Evolutionary conservation across 305 asterid genomes (phyloP).

Genomic region (Fraxinus velutina): DNA sequence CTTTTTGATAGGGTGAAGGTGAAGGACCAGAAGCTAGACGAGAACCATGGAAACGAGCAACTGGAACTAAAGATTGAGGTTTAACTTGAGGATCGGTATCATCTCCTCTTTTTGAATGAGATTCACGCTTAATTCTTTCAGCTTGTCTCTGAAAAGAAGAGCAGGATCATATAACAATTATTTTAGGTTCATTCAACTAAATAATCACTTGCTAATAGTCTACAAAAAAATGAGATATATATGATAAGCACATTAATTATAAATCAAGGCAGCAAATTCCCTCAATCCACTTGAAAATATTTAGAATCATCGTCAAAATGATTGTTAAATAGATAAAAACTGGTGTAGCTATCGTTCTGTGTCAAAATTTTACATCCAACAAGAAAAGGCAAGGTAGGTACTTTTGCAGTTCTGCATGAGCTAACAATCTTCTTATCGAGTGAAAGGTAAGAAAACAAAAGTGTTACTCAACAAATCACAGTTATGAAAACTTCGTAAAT

Average conservation of each 20-base stretch:
- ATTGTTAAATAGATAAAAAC: slow-evolving; percentile 2
- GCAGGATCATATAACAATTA: slow-evolving; percentile 15
- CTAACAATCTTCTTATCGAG: not conserved
- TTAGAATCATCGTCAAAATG: not conserved
- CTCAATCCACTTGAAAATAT: slow-evolving; percentile 11
- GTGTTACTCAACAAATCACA: not conserved
- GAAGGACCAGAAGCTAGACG: slow-evolving; percentile 93
- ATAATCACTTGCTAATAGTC: not conserved
- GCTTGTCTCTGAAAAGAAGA: slow-evolving; percentile 68
- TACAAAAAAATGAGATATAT: not conserved
- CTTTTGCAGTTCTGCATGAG: not conserved
- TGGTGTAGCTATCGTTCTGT: not conserved
- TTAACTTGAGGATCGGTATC: slow-evolving; percentile 66
- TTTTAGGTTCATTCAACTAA: slow-evolving; percentile 3
- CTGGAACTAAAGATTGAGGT: slow-evolving; percentile 80
- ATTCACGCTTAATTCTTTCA: slow-evolving; percentile 82
- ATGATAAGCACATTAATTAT: not conserved
- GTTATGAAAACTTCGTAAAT: not conserved
- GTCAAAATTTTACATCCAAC: slow-evolving; percentile 10
- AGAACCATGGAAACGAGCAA: slow-evolving; percentile 79
- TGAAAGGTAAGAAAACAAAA: not conserved
- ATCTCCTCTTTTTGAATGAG: slow-evolving; percentile 77
- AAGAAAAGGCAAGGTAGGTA: not conserved
- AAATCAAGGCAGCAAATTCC: not conserved
- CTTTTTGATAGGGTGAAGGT: slow-evolving; percentile 71